These are phyloP conservation scores for Phytopythium chamaehyphon DNA, from an alignment of 352 stramenopile species.

Conservation along the genomic window DNA sequence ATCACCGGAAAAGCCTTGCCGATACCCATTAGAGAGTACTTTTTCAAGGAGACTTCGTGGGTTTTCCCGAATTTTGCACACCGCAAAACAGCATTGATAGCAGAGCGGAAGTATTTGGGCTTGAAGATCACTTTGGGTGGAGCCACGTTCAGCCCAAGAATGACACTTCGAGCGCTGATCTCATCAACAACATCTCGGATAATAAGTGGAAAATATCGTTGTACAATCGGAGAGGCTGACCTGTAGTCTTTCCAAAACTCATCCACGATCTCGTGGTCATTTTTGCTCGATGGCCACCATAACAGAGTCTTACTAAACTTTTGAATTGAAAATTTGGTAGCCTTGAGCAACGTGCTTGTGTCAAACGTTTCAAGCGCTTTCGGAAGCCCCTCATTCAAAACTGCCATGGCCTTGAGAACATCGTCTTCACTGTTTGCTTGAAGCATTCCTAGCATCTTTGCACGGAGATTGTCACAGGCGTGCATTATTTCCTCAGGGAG, in stretches of 20 bases:
- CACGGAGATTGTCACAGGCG: constrained; percentile 34
- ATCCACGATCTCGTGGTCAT: constrained; percentile 17
- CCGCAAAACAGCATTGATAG: no score
- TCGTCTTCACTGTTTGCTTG: constrained; percentile 35
- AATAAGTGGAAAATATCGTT: constrained; percentile 35
- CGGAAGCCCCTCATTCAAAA: constrained; percentile 27
- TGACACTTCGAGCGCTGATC: constrained; percentile 24
- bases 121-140: no score
- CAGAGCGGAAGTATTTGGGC: no score
- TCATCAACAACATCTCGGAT: constrained; percentile 43
- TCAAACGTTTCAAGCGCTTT: constrained; percentile 30
- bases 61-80: no score
- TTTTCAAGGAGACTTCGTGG: neutral
- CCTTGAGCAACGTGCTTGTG: neutral
- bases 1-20: constrained; percentile 14
- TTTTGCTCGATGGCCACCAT: neutral
- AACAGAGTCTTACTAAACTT: neutral
- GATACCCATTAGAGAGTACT: constrained; percentile 13
- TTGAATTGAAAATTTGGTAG: neutral
- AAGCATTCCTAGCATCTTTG: constrained; percentile 38
- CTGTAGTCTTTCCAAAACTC: constrained; percentile 35
- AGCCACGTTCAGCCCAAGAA: constrained; percentile 18
- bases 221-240: constrained; percentile 12
- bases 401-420: constrained; percentile 13
- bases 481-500: constrained; percentile 38